Percentiles rank a stretch among this genome's conserved stretches.
Evolutionary conservation across 805 yeast genomes (phyloP).

Genomic region (Suhomyces tanzawaensis): DNA sequence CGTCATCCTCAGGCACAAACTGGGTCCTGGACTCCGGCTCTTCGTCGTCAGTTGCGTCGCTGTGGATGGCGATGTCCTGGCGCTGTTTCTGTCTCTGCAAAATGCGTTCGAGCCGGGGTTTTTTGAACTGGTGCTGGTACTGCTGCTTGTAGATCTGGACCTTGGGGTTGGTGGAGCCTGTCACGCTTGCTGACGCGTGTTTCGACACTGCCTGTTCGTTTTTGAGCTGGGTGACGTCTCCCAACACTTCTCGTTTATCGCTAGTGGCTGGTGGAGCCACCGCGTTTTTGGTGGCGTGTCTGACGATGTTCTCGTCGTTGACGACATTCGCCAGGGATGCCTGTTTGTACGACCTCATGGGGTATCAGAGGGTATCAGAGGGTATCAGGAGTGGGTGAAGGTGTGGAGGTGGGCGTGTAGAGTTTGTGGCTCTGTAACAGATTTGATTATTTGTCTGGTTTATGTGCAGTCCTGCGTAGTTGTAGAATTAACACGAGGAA

Average conservation of each 20-base stretch:
- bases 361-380: not conserved
- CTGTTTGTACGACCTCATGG: constrained; percentile 5
- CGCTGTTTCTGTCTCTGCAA: constrained; percentile 2
- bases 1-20: constrained; percentile 12
- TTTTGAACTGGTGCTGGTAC: constrained; percentile 17
- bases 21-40: constrained; percentile 7
- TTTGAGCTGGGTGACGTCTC: constrained; percentile 27
- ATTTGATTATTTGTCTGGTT: not conserved
- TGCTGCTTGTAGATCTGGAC: constrained; percentile 19
- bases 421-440: not conserved
- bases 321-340: constrained; percentile 2
- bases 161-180: constrained; percentile 9
- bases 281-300: constrained; percentile 4
- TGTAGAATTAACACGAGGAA: constrained; percentile 4
- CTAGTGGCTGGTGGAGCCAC: constrained; percentile 4
- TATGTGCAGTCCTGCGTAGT: constrained; percentile 6
- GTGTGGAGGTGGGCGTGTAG: not conserved
- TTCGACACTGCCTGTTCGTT: constrained; percentile 10
- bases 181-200: not conserved
- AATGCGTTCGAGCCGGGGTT: constrained; percentile 20
- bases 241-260: constrained; percentile 26
- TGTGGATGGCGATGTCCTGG: constrained; percentile 5
- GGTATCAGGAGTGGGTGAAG: not conserved
- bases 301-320: constrained; percentile 9
- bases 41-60: constrained; percentile 12